Base-by-base conservation (phyloP, 1,284 basidiomycete species). In the Thecaphora frezii region DNA sequence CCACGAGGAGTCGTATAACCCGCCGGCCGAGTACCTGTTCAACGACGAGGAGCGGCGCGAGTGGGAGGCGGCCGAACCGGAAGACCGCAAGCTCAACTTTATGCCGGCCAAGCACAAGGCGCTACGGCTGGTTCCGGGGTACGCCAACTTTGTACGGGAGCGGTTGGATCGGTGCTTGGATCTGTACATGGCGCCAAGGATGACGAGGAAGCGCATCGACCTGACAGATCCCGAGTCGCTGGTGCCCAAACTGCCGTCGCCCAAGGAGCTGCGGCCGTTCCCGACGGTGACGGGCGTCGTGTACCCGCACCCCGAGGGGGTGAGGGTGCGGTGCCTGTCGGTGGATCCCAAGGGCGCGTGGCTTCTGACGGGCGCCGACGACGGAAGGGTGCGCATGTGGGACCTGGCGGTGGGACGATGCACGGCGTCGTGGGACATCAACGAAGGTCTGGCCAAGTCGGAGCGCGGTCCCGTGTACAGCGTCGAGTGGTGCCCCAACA, bases 1-100 rank as follows among this genome's bases (percentile, higher is more conserved):
- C 13, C 90, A 97, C 68, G 86, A 88, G 36, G 93, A 98, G 81
- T 97, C 93, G 1, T 99, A 98, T 81, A 99, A 99, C 78, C 96
- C 96, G 23, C 96, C 96, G 3, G 91, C 88, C 73, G 96, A 99
- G 82, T 97, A 98, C 79, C 84, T 99, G 3, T 92, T 91, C n/a
- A 89, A 89, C 14, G 87, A 88, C 51, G 85, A 87, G 67, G 94
- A 97, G 80, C 86, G 85, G 52, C 85, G 87, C 66, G 86, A 88
- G 74, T 97, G 91, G 90, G 87, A 93, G 74, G 86, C 84, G 48
- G 85, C 85, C 25, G 93, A 97, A 58, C 86, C 88, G 60, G 91
- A 94, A 81, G 93, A 98, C 79, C 86, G 93, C 67, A 91, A 94
- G 79, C 86, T 86, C 53, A 87, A 94, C 77, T 94, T 89, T 81